These are phyloP conservation scores for Dactylonectria estremocensis DNA, from an alignment of 2,329 filamentous ascomycete genomes.

Conservation along the genomic window DNA sequence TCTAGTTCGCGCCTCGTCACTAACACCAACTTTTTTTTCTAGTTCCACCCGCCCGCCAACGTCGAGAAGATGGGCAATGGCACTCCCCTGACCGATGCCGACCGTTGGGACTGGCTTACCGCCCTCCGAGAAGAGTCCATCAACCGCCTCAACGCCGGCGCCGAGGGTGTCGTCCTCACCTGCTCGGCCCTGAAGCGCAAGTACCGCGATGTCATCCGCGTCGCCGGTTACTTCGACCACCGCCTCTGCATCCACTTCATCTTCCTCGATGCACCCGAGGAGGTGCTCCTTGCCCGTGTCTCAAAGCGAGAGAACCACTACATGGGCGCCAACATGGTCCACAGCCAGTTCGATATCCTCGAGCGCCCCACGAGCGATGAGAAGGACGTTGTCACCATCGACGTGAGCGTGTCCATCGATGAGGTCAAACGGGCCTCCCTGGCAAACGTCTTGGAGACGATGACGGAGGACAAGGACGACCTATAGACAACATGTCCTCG, in stretches of 20 bases:
- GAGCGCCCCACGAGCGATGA: constrained; percentile 84
- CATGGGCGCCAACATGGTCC: constrained; percentile 97
- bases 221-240: constrained; percentile 82
- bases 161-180: constrained; percentile 88
- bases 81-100: constrained; percentile 88
- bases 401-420: constrained; percentile 73
- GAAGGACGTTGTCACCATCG: constrained; percentile 79
- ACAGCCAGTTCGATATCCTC: constrained; percentile 90
- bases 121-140: constrained; percentile 79
- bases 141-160: constrained; percentile 68
- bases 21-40: constrained; percentile 41
- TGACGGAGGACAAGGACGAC: constrained; percentile 52
- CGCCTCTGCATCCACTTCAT: constrained; percentile 91
- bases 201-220: constrained; percentile 92
- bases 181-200: constrained; percentile 97
- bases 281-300: constrained; percentile 83
- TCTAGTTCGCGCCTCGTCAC: constrained; percentile 25
- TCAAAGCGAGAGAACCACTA: constrained; percentile 85
- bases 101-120: constrained; percentile 98
- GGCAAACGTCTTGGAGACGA: constrained; percentile 68
- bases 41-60: constrained; percentile 85
- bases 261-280: constrained; percentile 86
- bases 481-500: constrained; percentile 29
- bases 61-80: constrained; percentile 92
- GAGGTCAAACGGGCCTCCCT: constrained; percentile 75